phyloP scores from a whole-genome alignment of 805 yeast genomes.

The Schwanniomyces sp. region DNA sequence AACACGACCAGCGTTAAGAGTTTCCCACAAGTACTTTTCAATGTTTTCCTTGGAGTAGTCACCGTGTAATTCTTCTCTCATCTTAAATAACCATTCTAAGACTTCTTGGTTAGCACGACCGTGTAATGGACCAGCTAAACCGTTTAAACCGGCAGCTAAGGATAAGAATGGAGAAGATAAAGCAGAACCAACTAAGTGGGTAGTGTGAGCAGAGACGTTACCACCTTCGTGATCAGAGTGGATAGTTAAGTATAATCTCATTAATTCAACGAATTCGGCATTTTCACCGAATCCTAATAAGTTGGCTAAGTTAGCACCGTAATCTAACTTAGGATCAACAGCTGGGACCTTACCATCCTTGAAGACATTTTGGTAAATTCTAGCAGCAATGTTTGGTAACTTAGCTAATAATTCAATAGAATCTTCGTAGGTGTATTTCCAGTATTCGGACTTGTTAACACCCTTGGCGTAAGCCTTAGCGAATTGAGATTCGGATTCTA shows the following conservation, averaged over 20 bases:
- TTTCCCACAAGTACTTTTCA: constrained; percentile 67
- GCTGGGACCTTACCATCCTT: constrained; percentile 58
- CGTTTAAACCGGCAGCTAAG: constrained; percentile 76
- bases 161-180: constrained; percentile 74
- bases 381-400: constrained; percentile 73
- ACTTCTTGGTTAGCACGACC: constrained; percentile 88
- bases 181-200: constrained; percentile 82
- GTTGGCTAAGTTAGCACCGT: constrained; percentile 70
- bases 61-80: constrained; percentile 67
- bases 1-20: constrained; percentile 71
- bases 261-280: constrained; percentile 62
- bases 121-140: constrained; percentile 84
- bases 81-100: constrained; percentile 66
- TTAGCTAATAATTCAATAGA: constrained; percentile 67
- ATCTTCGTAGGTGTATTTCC: constrained; percentile 78
- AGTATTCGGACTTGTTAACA: constrained; percentile 65
- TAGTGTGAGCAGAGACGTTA: constrained; percentile 78
- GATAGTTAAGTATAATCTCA: constrained; percentile 70
- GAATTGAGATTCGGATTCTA: constrained; percentile 69
- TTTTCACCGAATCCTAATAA: constrained; percentile 61
- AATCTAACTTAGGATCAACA: constrained; percentile 57
- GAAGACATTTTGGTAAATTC: constrained; percentile 65
- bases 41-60: constrained; percentile 52
- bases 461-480: constrained; percentile 74
- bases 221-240: constrained; percentile 88